Conservation (phyloP, 495 filamentous ascomycete genomes). For the Achaetomiella virescens region DNA sequence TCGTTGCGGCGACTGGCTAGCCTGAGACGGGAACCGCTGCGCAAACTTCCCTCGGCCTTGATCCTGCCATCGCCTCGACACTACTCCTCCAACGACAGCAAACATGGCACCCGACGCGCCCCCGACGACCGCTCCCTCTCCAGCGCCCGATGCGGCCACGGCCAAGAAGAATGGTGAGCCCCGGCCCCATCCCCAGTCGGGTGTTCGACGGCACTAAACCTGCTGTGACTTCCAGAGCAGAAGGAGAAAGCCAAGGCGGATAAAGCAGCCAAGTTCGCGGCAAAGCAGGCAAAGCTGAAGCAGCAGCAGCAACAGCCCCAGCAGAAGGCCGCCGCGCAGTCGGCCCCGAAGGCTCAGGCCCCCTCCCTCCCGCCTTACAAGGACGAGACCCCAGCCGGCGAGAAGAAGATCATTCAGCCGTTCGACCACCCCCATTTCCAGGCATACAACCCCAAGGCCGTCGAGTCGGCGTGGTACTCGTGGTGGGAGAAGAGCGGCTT, state of each 20-base stretch:
- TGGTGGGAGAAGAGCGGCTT: constrained; percentile 63
- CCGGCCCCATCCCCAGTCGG: not conserved
- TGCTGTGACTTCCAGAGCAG: constrained; percentile 12
- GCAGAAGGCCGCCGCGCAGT: constrained; percentile 15
- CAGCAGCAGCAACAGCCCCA: constrained; percentile 10
- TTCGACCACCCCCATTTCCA: constrained; percentile 45
- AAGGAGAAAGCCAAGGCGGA: constrained; percentile 30
- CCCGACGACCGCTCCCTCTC: constrained; percentile 8
- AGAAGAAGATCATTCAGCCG: constrained; percentile 45
- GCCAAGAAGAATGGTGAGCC: constrained; percentile 30
- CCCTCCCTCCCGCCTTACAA: constrained; percentile 40
- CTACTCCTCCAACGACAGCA: constrained; percentile 11
- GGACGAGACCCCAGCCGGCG: constrained; percentile 42
- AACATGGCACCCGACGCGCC: constrained; percentile 22
- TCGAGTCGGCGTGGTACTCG: constrained; percentile 59
- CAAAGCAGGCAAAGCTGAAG: constrained; percentile 26
- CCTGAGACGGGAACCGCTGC: constrained; percentile 23
- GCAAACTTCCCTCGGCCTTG: constrained; percentile 18
- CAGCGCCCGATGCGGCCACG: constrained; percentile 16
- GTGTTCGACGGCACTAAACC: not conserved
- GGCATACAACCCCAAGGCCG: constrained; percentile 54
- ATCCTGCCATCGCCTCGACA: constrained; percentile 19
- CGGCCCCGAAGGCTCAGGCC: constrained; percentile 32
- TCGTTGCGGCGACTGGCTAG: constrained; percentile 26
- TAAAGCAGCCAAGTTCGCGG: constrained; percentile 34